phyloP scores from a whole-genome alignment of 805 yeast species.

The Zygosaccharomyces bisporus region DNA sequence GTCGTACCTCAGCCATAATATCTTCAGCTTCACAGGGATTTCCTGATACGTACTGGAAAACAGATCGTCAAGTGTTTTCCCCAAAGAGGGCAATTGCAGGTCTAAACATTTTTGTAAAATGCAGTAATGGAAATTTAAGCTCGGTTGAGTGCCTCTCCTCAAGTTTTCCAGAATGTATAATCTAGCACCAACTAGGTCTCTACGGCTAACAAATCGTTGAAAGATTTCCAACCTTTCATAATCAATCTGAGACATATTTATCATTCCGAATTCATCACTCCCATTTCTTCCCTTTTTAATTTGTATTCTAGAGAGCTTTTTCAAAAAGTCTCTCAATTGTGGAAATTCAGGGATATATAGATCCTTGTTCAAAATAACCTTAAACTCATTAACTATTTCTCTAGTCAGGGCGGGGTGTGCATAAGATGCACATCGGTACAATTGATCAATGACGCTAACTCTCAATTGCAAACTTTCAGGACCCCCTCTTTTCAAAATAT shows the following conservation, averaged over 20 bases:
- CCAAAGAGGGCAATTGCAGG: constrained; percentile 16
- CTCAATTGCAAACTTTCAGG: constrained; percentile 10
- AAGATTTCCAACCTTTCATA: constrained; percentile 13
- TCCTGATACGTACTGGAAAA: constrained; percentile 15
- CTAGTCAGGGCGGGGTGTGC: constrained; percentile 21
- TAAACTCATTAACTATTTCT: constrained; percentile 27
- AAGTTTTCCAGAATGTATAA: constrained; percentile 16
- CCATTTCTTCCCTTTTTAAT: constrained; percentile 11
- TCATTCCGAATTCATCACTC: constrained; percentile 4
- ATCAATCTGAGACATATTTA: constrained; percentile 12
- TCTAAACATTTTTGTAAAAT: constrained; percentile 21
- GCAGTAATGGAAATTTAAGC: constrained; percentile 21
- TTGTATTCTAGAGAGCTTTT: constrained; percentile 6
- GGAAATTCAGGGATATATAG: constrained; percentile 13
- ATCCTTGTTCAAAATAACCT: constrained; percentile 15
- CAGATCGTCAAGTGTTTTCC: constrained; percentile 20
- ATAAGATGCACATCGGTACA: constrained; percentile 23
- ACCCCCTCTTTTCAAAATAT: constrained; percentile 10
- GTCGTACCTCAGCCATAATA: constrained; percentile 25
- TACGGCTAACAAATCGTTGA: constrained; percentile 6
- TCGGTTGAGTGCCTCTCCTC: constrained; percentile 25
- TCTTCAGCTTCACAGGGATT: constrained; percentile 25
- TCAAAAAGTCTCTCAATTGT: constrained; percentile 13
- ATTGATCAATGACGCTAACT: constrained; percentile 17
- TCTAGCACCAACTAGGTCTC: constrained; percentile 17